Evolutionary conservation across 257 asterid genomes (phyloP), one percentile per base, ranked within the genome.

Genomic region (Marsdenia floribunda): DNA sequence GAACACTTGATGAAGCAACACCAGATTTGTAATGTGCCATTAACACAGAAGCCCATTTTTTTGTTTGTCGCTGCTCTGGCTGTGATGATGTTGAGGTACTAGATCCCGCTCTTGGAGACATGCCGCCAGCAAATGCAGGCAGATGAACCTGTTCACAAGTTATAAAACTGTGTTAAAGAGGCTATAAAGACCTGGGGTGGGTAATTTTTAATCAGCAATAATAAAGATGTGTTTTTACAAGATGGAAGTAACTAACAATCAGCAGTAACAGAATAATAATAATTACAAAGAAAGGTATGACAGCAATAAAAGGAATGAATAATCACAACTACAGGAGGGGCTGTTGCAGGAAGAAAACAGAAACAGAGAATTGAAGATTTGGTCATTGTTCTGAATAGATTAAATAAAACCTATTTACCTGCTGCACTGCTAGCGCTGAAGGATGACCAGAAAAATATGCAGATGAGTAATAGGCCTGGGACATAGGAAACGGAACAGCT

Each of bases 391-490:
- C 26, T 21, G 40, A n/a, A 58, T 61, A 22, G 47, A 46, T 50
- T 18, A 49, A 35, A 65, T 61, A 2, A 40, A 33, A 69, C 35
- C 2, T 49, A 78, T 73, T 74, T 76, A 92, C 96, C 96, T 85
- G 95, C 71, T 86, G 88, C 69, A 84, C 70, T 70, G 84, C 73
- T 49, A 81, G 77, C 22, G 86, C 80, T 61, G 91, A 81, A 80
- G 78, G 72, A 78, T 61, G 81, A 66, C 76, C 77, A 53, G 77
- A 76, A 75, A 80, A 83, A 70, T 79, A 65, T 47, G 82, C 54
- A 37, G 88, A 80, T n/a, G 89, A 81, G 70, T 80, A 86, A 72
- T 80, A 82, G 77, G 82, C 84, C 74, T 74, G 88, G 75, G 90
- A 78, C 46, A 38, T 75, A 59, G 81, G 79, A 75, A 82, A 86